A percentile compares a stretch with the other conserved stretches of the same genome.
Evolutionary conservation across 345 rosid species (phyloP).

Genomic region (Linum usitatissimum): DNA sequence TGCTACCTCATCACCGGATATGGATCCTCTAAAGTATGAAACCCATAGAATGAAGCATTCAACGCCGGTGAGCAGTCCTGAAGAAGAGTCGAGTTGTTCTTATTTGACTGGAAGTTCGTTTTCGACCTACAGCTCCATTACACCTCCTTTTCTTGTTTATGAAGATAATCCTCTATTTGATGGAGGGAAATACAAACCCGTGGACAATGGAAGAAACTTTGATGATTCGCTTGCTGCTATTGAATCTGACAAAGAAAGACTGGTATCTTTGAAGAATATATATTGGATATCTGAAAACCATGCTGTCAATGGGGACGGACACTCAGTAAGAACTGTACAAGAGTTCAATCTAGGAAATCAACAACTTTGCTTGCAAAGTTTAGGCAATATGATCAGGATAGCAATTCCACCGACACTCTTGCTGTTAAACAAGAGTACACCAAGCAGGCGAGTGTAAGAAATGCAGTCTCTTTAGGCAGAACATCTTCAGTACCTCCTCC

Average conservation of each 20-base stretch:
- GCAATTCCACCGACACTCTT: constrained; percentile 13
- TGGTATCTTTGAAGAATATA: constrained; percentile 22
- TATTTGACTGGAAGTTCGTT: constrained; percentile 24
- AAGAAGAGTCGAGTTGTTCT: constrained; percentile 33
- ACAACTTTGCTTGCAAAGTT: constrained; percentile 37
- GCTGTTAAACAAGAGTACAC: constrained; percentile 14
- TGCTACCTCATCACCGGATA: constrained; percentile 41
- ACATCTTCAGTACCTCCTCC: constrained; percentile 61
- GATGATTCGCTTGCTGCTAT: constrained; percentile 13
- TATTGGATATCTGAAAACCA: constrained; percentile 47
- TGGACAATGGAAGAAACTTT: constrained; percentile 13
- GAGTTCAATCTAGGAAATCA: constrained; percentile 22
- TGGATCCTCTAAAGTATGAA: constrained; percentile 17
- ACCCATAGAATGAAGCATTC: constrained; percentile 40
- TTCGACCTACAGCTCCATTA: constrained; percentile 25
- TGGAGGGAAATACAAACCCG: constrained; percentile 23
- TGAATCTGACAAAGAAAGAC: constrained; percentile 17
- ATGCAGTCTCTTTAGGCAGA: constrained; percentile 41
- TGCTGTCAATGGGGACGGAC: constrained; percentile 15
- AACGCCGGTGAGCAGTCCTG: constrained; percentile 68
- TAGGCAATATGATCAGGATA: constrained; percentile 38
- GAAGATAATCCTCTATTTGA: constrained; percentile 54
- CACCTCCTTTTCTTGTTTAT: constrained; percentile 31
- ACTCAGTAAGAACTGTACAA: constrained; percentile 10
- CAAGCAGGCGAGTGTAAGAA: constrained; percentile 28